Conservation (phyloP, 208 protist genomes). For the Leishmania arabica region DNA sequence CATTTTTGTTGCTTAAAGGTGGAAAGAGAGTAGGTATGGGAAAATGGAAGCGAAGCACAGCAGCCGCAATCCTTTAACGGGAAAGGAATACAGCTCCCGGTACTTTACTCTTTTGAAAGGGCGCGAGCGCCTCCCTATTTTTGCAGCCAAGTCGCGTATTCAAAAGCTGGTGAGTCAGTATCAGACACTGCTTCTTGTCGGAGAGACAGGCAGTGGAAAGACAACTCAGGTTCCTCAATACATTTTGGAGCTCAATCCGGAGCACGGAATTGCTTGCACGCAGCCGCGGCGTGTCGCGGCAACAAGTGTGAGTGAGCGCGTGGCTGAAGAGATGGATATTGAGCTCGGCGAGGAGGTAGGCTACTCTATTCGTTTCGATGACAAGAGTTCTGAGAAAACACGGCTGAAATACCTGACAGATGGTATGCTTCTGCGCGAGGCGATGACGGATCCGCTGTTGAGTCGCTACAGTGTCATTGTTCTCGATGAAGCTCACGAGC, state of each 20-base stretch:
- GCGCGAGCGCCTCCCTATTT: slow-evolving; percentile 74
- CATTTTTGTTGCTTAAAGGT: neutral
- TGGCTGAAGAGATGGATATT: slow-evolving; percentile 98
- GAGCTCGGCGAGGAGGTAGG: slow-evolving; percentile 97
- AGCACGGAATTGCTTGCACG: slow-evolving; percentile 90
- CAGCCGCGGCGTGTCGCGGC: slow-evolving; percentile 99
- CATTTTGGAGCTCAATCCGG: slow-evolving; percentile 88
- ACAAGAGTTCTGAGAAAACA: slow-evolving; percentile 94
- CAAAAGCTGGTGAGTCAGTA: slow-evolving; percentile 91
- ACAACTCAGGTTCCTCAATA: slow-evolving; percentile 96
- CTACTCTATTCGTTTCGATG: slow-evolving; percentile 99
- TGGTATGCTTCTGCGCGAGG: slow-evolving; percentile 98
- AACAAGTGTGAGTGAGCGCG: slow-evolving; percentile 97
- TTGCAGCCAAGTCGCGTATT: slow-evolving; percentile 69
- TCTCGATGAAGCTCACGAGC: slow-evolving; percentile 99
- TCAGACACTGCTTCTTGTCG: slow-evolving; percentile 91
- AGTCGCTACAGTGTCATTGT: slow-evolving; percentile 96
- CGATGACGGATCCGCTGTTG: slow-evolving; percentile 93
- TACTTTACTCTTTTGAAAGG: slow-evolving; percentile 58
- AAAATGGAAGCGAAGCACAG: slow-evolving; percentile 4
- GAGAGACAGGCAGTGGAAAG: slow-evolving; percentile 96
- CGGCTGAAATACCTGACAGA: slow-evolving; percentile 98
- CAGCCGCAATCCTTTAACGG: slow-evolving; percentile 55
- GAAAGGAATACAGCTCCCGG: slow-evolving; percentile 48
- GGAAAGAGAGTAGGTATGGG: neutral